These are phyloP conservation scores for Myriosclerotinia scirpicola DNA, from an alignment of 2,329 filamentous ascomycete species.

Conservation along the genomic window DNA sequence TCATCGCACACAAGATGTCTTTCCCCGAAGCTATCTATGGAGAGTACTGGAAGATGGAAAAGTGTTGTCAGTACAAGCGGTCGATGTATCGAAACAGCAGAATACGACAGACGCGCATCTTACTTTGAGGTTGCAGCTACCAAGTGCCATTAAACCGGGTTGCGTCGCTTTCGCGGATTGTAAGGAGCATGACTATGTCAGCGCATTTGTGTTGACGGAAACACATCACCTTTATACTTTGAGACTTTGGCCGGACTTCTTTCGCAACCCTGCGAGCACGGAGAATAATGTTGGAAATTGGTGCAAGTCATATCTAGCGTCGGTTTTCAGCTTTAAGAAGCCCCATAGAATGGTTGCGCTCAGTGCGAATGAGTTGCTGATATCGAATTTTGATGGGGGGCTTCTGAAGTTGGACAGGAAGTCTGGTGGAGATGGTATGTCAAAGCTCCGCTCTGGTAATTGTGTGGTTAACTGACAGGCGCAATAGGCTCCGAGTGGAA, in stretches of 20 bases:
- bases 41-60: constrained; percentile 78
- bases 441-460: background rate
- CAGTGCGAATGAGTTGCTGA: constrained; percentile 69
- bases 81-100: constrained; percentile 73
- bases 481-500: constrained; percentile 55
- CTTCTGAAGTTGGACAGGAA: constrained; percentile 69
- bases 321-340: constrained; percentile 73
- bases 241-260: constrained; percentile 78
- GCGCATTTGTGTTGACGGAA: constrained; percentile 76
- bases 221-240: constrained; percentile 81
- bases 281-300: constrained; percentile 74
- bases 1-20: constrained; percentile 72
- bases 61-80: constrained; percentile 77
- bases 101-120: constrained; percentile 68
- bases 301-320: constrained; percentile 71
- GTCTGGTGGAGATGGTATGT: constrained; percentile 50
- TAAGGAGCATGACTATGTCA: constrained; percentile 73
- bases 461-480: constrained; percentile 24
- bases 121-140: constrained; percentile 76
- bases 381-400: constrained; percentile 78
- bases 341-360: constrained; percentile 80
- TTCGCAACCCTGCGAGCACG: constrained; percentile 66
- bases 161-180: constrained; percentile 84
- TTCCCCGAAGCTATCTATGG: constrained; percentile 89
- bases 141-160: constrained; percentile 67